phyloP scores from a whole-genome alignment of 139 green algal species.

The Marvania coccoides region DNA sequence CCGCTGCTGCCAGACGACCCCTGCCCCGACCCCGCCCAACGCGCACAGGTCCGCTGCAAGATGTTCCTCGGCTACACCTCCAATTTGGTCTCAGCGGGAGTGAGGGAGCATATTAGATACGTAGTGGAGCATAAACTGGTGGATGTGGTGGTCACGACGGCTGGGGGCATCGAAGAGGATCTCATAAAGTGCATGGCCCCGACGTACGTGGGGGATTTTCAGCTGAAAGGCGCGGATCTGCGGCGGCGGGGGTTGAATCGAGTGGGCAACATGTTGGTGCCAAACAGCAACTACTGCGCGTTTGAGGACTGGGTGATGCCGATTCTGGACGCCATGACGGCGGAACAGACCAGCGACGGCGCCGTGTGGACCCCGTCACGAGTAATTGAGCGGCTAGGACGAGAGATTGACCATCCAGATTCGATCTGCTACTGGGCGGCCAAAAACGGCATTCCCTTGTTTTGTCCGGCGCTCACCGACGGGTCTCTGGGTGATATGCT shows the following conservation, averaged over 20 bases:
- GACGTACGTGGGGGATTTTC: constrained; percentile 93
- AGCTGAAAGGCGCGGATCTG: constrained; percentile 77
- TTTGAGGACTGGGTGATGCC: constrained; percentile 99
- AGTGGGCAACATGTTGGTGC: constrained; percentile 98
- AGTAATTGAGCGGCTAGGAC: constrained; percentile 70
- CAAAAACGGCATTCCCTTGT: constrained; percentile 91
- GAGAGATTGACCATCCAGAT: constrained; percentile 82
- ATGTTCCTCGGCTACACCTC: constrained; percentile 97
- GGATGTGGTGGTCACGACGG: constrained; percentile 93
- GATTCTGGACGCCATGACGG: constrained; percentile 87
- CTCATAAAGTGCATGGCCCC: constrained; percentile 96
- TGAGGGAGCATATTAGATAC: constrained; percentile 81
- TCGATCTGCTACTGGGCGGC: constrained; percentile 90
- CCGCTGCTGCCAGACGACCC: constrained; percentile 29
- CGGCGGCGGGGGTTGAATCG: constrained; percentile 83
- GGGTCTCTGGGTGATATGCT: constrained; percentile 95
- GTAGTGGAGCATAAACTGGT: constrained; percentile 85
- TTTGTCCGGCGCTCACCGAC: constrained; percentile 89
- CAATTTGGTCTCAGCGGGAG: constrained; percentile 89
- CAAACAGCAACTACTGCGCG: constrained; percentile 98
- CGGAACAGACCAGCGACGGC: constrained; percentile 78
- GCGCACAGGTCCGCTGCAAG: constrained; percentile 38
- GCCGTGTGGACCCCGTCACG: constrained; percentile 82
- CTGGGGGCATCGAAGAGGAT: constrained; percentile 96
- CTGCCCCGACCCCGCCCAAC: constrained; percentile 18